These are phyloP conservation scores for Solanum piurae DNA, from an alignment of 257 asterid genomes.

Conservation along the genomic window DNA sequence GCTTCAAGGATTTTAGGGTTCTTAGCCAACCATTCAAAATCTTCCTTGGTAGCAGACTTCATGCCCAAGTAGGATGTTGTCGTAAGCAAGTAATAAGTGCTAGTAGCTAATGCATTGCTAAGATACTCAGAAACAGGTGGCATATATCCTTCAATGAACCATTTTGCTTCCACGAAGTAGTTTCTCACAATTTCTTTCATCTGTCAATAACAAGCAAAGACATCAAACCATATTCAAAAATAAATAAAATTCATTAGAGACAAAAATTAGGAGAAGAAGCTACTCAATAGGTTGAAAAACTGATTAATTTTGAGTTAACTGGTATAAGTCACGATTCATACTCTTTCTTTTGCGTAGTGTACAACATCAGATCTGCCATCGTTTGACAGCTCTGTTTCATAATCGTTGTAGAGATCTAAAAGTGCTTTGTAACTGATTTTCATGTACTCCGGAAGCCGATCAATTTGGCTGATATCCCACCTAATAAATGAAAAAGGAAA, in stretches of 20 bases:
- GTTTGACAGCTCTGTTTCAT: background rate
- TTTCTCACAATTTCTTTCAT: background rate
- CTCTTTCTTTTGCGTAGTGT: background rate
- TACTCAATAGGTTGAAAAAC: no score
- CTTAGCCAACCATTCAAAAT: background rate
- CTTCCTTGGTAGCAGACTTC: background rate
- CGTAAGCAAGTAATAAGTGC: constrained; percentile 2
- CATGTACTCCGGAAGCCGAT: background rate
- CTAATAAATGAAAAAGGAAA: background rate
- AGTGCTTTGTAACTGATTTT: background rate
- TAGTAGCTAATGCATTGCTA: background rate
- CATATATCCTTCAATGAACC: constrained; percentile 15
- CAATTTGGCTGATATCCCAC: background rate
- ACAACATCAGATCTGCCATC: background rate
- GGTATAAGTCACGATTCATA: background rate
- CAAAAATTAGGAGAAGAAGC: no score
- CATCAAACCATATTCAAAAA: constrained; percentile 2
- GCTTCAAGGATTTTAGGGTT: background rate
- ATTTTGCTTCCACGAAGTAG: background rate
- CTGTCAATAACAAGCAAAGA: background rate
- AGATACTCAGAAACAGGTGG: background rate
- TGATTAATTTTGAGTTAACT: background rate
- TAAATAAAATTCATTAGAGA: no score
- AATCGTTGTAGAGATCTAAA: background rate
- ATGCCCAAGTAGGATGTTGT: constrained; percentile 28